A percentile compares a stretch with the other conserved stretches of the same genome.
These are phyloP conservation scores for Liquidambar formosana DNA, from an alignment of 164 flowering plant species.

Conservation along the genomic window DNA sequence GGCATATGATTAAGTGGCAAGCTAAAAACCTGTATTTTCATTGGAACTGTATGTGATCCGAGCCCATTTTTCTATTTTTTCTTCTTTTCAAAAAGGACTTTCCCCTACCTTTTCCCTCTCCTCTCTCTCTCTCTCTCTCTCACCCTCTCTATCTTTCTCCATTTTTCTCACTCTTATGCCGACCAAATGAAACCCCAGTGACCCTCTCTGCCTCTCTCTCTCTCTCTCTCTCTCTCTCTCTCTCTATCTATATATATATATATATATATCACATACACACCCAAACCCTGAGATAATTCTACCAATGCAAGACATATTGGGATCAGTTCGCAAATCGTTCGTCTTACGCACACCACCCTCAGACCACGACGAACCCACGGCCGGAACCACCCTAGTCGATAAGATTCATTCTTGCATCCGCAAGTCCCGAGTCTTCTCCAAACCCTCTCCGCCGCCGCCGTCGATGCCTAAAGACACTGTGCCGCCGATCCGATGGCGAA, in stretches of 20 bases:
- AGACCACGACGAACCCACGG: constrained; percentile 14
- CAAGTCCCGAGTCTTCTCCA: constrained; percentile 36
- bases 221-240: not conserved
- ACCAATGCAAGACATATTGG: constrained; percentile 39
- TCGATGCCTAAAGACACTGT: constrained; percentile 14
- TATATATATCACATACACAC: no score
- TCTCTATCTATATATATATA: no score
- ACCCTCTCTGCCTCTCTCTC: not conserved
- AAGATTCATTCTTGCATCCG: constrained; percentile 53
- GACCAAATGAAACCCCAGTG: constrained; percentile 18
- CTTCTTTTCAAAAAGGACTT: constrained; percentile 17
- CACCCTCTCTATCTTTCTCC: no score
- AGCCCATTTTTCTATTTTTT: not conserved
- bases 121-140: constrained; percentile 26
- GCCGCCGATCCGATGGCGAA: constrained; percentile 78
- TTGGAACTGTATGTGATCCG: no score
- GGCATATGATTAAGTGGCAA: no score
- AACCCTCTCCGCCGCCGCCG: constrained; percentile 22
- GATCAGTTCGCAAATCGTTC: constrained; percentile 46
- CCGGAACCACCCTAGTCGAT: constrained; percentile 29
- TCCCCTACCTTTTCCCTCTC: constrained; percentile 16
- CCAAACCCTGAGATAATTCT: constrained; percentile 5
- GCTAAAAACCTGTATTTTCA: no score
- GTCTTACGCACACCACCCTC: constrained; percentile 33
- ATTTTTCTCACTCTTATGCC: constrained; percentile 14